Conservation (phyloP, 768 basidiomycete species). For the Chalciporus chontae region DNA sequence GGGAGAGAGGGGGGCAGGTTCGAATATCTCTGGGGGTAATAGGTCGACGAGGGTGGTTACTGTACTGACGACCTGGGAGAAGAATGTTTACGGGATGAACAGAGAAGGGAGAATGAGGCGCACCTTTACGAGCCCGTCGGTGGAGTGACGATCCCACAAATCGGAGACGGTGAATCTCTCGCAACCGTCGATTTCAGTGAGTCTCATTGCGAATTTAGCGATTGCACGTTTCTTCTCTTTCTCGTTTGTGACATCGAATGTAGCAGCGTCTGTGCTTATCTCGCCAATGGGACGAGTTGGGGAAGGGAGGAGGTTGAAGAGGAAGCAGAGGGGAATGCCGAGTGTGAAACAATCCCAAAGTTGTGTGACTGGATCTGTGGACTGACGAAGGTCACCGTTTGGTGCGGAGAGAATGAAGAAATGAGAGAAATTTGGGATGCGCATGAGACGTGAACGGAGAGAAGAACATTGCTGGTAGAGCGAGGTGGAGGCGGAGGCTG, state of each 20-base stretch:
- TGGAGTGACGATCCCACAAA: slow-evolving; percentile 85
- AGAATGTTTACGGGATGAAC: background rate
- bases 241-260: slow-evolving; percentile 69
- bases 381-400: slow-evolving; percentile 60
- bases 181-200: slow-evolving; percentile 65
- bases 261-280: slow-evolving; percentile 62
- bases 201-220: slow-evolving; percentile 87
- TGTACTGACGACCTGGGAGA: slow-evolving; percentile 77
- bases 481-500: slow-evolving; percentile 81
- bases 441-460: slow-evolving; percentile 71
- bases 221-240: slow-evolving; percentile 88
- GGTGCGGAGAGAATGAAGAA: slow-evolving; percentile 64
- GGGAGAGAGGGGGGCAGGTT: slow-evolving; percentile 57
- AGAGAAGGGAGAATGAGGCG: slow-evolving; percentile 17
- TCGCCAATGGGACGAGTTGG: slow-evolving; percentile 40
- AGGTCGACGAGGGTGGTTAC: slow-evolving; percentile 79
- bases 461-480: slow-evolving; percentile 91
- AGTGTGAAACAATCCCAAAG: slow-evolving; percentile 93
- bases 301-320: slow-evolving; percentile 85
- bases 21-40: slow-evolving; percentile 67
- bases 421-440: slow-evolving; percentile 67
- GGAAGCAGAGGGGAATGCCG: slow-evolving; percentile 91
- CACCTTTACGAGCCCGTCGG: slow-evolving; percentile 94
- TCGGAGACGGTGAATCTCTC: slow-evolving; percentile 91
- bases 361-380: slow-evolving; percentile 90